A percentile compares a stretch with the other conserved stretches of the same genome.
phyloP scores from a whole-genome alignment of 106 monocot genomes.

The Apostasia shenzhenica region DNA sequence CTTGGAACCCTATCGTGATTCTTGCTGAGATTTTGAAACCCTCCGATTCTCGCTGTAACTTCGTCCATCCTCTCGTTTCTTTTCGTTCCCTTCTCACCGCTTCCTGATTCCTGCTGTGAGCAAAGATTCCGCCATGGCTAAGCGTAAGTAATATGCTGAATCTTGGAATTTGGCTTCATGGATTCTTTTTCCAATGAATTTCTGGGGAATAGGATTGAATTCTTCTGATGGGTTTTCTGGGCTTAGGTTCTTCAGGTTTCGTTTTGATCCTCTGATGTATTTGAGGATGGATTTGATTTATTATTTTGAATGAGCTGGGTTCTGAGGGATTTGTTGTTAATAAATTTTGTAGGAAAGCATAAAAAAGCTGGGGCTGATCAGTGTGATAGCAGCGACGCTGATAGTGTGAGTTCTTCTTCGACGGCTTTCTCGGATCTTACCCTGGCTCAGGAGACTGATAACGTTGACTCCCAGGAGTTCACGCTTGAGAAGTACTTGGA shows the following conservation, averaged over 20 bases:
- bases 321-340: background rate
- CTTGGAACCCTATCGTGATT: background rate
- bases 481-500: conserved; percentile 59
- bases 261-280: background rate
- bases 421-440: conserved; percentile 56
- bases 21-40: background rate
- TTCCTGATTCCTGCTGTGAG: conserved; percentile 1
- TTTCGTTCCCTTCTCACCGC: conserved; percentile 1
- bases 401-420: conserved; percentile 52
- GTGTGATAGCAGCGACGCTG: conserved; percentile 65
- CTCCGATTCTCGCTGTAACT: background rate
- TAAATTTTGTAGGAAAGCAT: conserved; percentile 23
- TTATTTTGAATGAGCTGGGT: background rate
- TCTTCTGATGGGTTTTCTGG: background rate
- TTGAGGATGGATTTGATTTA: too few species aligned
- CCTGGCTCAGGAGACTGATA: conserved; percentile 35
- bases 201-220: background rate
- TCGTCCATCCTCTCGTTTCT: background rate
- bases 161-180: background rate
- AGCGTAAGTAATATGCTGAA: background rate
- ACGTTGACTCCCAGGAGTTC: conserved; percentile 38
- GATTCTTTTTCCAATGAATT: background rate
- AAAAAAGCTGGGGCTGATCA: conserved; percentile 30
- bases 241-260: background rate
- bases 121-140: conserved; percentile 6